These are phyloP conservation scores for Phytomonas sp. DNA, from an alignment of 208 protist species.

Conservation along the genomic window DNA sequence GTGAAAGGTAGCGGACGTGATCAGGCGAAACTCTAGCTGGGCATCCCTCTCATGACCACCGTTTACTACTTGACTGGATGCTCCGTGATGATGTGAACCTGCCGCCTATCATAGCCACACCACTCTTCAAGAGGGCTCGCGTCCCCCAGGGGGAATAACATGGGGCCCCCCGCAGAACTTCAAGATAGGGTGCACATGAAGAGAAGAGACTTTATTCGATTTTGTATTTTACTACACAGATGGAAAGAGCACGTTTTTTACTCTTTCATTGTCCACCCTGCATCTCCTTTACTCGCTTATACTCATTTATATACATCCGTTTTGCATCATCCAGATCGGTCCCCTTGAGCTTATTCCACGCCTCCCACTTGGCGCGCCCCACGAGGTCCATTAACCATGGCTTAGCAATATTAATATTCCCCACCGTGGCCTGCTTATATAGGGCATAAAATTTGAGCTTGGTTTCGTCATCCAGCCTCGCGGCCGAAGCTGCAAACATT, in stretches of 20 bases:
- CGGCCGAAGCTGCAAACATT: slow-evolving; percentile 35
- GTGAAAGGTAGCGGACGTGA: no score
- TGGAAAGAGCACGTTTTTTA: not conserved
- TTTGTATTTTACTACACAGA: no score
- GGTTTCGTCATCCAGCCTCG: slow-evolving; percentile 37
- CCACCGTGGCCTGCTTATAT: slow-evolving; percentile 83
- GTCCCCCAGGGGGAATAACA: no score
- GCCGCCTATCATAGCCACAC: no score
- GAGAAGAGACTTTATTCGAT: no score
- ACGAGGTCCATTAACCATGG: slow-evolving; percentile 76
- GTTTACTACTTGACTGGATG: no score
- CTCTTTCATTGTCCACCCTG: slow-evolving; percentile 9
- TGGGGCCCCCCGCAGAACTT: no score
- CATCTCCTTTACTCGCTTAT: slow-evolving; percentile 35
- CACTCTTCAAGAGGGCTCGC: no score
- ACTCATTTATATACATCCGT: slow-evolving; percentile 68
- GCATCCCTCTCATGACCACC: no score
- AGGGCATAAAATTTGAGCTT: slow-evolving; percentile 85
- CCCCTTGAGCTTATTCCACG: slow-evolving; percentile 81
- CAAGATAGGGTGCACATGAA: no score
- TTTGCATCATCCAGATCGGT: slow-evolving; percentile 79
- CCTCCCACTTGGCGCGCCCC: slow-evolving; percentile 88
- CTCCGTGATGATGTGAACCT: no score
- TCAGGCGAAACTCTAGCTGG: no score
- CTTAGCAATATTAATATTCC: slow-evolving; percentile 60